phyloP scores from a whole-genome alignment of 164 flowering plant genomes.

The Chloranthus sessilifolius region DNA sequence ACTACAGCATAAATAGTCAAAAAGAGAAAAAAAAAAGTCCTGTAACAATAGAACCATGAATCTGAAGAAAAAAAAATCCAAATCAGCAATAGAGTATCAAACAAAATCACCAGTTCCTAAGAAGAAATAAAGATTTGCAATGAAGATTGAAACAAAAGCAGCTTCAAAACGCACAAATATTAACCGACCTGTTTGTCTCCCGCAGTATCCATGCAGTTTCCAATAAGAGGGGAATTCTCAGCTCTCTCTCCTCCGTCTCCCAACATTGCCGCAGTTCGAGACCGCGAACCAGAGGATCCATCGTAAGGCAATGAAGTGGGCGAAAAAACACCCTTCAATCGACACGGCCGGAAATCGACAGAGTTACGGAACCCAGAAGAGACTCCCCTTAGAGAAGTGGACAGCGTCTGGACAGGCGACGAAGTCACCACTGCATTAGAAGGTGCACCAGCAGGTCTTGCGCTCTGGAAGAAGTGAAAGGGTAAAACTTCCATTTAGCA shows the following conservation, averaged over 20 bases:
- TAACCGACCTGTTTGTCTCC: conserved; percentile 75
- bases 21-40: too few species aligned
- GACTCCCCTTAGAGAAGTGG: conserved; percentile 39
- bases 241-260: conserved; percentile 45
- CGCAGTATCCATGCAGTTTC: conserved; percentile 39
- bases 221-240: conserved; percentile 39
- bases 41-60: too few species aligned
- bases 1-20: too few species aligned
- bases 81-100: too few species aligned
- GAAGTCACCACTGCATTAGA: conserved; percentile 26
- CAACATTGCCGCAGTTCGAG: conserved; percentile 35
- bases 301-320: conserved; percentile 31
- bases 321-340: conserved; percentile 47
- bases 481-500: conserved; percentile 11
- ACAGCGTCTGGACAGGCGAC: conserved; percentile 42
- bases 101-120: too few species aligned
- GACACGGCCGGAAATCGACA: conserved; percentile 42
- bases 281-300: conserved; percentile 31
- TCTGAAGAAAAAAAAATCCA: too few species aligned
- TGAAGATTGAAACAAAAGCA: too few species aligned
- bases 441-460: conserved; percentile 37
- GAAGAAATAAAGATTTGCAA: too few species aligned
- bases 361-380: conserved; percentile 39
- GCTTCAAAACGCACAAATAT: too few species aligned
- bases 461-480: conserved; percentile 36